Evolutionary conservation across 139 green algal genomes (phyloP).

Genomic region (Chlamydomonas schloesseri): DNA sequence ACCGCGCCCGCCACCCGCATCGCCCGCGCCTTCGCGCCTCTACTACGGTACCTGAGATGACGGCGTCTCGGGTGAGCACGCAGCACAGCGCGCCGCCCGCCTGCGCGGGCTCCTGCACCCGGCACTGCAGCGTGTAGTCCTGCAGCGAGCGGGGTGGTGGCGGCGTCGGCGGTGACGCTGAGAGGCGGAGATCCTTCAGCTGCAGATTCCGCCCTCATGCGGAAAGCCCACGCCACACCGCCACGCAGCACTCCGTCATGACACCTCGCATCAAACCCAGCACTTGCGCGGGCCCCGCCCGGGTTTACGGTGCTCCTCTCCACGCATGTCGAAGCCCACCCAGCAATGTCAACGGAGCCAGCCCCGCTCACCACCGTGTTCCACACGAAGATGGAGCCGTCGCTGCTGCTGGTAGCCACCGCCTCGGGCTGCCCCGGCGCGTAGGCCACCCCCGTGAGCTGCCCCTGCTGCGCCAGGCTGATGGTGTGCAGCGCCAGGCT

Average conservation of each 20-base stretch:
- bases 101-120: slow-evolving; percentile 14
- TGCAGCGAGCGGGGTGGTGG: background rate
- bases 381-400: slow-evolving; percentile 62
- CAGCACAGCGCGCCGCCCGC: slow-evolving; percentile 32
- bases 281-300: no score
- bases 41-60: slow-evolving; percentile 29
- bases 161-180: background rate
- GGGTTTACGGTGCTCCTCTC: no score
- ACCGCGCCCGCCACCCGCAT: background rate
- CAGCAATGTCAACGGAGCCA: background rate
- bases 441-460: slow-evolving; percentile 30
- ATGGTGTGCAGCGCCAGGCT: background rate
- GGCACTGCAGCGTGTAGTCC: slow-evolving; percentile 32
- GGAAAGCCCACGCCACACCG: no score
- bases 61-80: slow-evolving; percentile 23
- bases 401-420: slow-evolving; percentile 45
- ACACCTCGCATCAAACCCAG: no score
- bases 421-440: slow-evolving; percentile 10
- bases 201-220: no score
- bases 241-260: no score
- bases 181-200: background rate
- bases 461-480: slow-evolving; percentile 17
- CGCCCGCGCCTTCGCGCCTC: background rate
- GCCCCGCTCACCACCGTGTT: background rate
- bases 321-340: no score